Evolutionary conservation across 208 protist species (phyloP).

Genomic region (Tritrichomonas foetus): DNA sequence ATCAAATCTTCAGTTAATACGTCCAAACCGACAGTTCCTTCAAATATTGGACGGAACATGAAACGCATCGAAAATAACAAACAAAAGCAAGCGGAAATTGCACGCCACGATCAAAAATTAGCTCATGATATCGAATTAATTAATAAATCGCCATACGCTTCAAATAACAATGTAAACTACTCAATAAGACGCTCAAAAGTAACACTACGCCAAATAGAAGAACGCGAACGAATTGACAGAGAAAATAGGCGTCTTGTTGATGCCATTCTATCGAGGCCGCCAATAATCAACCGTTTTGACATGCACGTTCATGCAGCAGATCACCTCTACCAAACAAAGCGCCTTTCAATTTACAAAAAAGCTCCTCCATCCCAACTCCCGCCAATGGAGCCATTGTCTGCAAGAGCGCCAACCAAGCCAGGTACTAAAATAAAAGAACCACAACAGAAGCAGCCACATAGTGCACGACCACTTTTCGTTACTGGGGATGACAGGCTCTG

Average conservation of each 20-base stretch:
- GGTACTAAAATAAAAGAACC: no score
- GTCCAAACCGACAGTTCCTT: background rate
- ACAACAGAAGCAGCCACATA: no score
- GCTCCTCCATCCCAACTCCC: background rate
- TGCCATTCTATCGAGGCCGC: background rate
- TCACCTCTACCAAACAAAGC: background rate
- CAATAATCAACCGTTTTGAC: background rate
- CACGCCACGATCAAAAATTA: background rate
- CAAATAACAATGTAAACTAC: background rate
- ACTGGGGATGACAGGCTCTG: no score
- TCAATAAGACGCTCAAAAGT: no score
- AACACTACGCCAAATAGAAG: background rate
- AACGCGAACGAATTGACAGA: background rate
- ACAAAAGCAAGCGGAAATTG: background rate
- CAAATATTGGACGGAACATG: background rate
- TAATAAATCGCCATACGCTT: background rate
- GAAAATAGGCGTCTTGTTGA: background rate
- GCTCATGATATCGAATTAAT: background rate
- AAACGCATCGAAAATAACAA: background rate
- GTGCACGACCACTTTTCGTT: no score
- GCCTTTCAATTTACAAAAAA: background rate
- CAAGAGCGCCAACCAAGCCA: no score
- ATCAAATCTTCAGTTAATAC: background rate
- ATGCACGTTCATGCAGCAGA: background rate
- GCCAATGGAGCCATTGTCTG: background rate